These are phyloP conservation scores for Spirogloea muscicola DNA, from an alignment of 139 green algal genomes.

Conservation along the genomic window DNA sequence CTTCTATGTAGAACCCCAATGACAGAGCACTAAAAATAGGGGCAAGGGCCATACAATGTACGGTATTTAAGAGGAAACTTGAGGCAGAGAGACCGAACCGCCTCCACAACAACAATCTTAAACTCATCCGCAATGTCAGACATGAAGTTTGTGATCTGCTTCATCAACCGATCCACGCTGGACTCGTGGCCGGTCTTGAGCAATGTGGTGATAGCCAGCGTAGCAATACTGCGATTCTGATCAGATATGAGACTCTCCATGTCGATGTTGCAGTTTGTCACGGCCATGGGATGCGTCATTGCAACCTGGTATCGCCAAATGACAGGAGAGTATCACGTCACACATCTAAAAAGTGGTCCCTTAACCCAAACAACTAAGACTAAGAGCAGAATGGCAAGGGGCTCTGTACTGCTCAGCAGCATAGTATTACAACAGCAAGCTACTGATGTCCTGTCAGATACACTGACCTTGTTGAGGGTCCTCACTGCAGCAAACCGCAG, in stretches of 20 bases:
- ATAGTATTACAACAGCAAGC: too few species aligned
- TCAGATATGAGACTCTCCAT: constrained; percentile 96
- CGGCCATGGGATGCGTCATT: constrained; percentile 85
- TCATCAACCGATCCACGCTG: constrained; percentile 95
- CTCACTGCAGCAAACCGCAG: constrained; percentile 89
- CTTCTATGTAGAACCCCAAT: too few species aligned
- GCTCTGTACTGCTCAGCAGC: too few species aligned
- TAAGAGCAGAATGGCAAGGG: too few species aligned
- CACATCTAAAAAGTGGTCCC: too few species aligned
- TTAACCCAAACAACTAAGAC: too few species aligned
- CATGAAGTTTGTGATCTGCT: constrained; percentile 98
- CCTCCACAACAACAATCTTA: constrained; percentile 98
- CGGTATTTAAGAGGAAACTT: constrained; percentile 98
- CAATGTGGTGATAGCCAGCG: constrained; percentile 97
- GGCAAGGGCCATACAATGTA: constrained; percentile 51
- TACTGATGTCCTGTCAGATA: too few species aligned
- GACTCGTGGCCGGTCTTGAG: constrained; percentile 98
- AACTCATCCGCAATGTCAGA: constrained; percentile 97
- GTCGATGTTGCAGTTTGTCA: constrained; percentile 99
- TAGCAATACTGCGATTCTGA: constrained; percentile 91
- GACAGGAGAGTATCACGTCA: too few species aligned
- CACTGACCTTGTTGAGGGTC: constrained; percentile 77
- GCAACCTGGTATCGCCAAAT: too few species aligned
- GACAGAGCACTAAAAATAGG: too few species aligned
- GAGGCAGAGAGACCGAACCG: constrained; percentile 89